Conservation (phyloP, 306 rosid species). For the Medicago truncatula region MtrunA17r5.0-ANR NC_053043.1:39979501-39980000, state of each 20-base stretch:
- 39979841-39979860: conserved; percentile 99
- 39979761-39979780: conserved; percentile 96
- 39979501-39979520: conserved; percentile 96
- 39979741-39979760: conserved; percentile 90
- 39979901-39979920: conserved; percentile 98
- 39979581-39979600: conserved; percentile 97
- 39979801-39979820: conserved; percentile 95
- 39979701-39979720: conserved; percentile 90
- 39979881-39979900: conserved; percentile 97
- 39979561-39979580: conserved; percentile 94
- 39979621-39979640: conserved; percentile 84
- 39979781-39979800: conserved; percentile 97
- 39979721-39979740: conserved; percentile 98
- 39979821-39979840: conserved; percentile 97
- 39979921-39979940: conserved; percentile 93
- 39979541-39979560: conserved; percentile 96
- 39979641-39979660: conserved; percentile 91
- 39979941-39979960: conserved; percentile 96
- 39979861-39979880: conserved; percentile 95
- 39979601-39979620: conserved; percentile 95
- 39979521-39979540: conserved; percentile 94
- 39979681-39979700: conserved; percentile 96
- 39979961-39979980: conserved; percentile 97
- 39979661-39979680: conserved; percentile 98
- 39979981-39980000: conserved; percentile 99